phyloP scores from a whole-genome alignment of 2,329 filamentous ascomycete genomes.

The Calonectria honghensis region DNA sequence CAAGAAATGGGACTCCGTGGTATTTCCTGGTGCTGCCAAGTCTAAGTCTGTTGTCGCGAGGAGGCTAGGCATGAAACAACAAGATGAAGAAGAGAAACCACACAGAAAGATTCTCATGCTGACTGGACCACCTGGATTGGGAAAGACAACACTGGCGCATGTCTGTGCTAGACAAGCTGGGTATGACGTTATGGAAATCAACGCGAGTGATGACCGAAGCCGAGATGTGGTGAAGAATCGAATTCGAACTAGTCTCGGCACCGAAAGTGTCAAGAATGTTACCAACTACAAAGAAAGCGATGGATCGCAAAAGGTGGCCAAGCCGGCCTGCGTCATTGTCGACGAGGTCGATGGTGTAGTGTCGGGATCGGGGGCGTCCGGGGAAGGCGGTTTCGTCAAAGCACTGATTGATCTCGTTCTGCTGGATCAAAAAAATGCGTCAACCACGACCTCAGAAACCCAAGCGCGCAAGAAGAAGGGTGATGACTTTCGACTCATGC shows the following conservation, averaged over 20 bases:
- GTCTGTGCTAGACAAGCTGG: conserved; percentile 96
- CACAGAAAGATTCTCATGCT: conserved; percentile 93
- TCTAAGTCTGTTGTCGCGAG: conserved; percentile 69
- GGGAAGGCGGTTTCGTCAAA: conserved; percentile 96
- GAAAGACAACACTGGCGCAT: conserved; percentile 97
- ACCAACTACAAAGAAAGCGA: conserved; percentile 75
- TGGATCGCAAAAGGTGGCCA: conserved; percentile 80
- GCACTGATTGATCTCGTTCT: conserved; percentile 93
- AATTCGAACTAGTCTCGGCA: conserved; percentile 93
- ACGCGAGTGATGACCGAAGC: conserved; percentile 96
- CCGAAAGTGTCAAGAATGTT: conserved; percentile 91
- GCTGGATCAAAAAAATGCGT: conserved; percentile 86
- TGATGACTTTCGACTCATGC: conserved; percentile 89
- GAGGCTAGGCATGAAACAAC: conserved; percentile 64
- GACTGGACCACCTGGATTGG: conserved; percentile 92
- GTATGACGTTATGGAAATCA: conserved; percentile 97
- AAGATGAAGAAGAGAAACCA: conserved; percentile 80
- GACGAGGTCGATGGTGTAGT: conserved; percentile 98
- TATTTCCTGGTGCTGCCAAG: conserved; percentile 86
- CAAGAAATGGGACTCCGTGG: conserved; percentile 93
- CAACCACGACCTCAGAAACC: conserved; percentile 54
- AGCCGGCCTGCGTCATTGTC: conserved; percentile 93
- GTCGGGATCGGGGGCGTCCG: conserved; percentile 82
- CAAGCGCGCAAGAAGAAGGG: conserved; percentile 76
- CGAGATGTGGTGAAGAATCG: conserved; percentile 91